phyloP scores from a whole-genome alignment of 2,329 filamentous ascomycete genomes.

The Penicillium aurantiogriseum region DNA sequence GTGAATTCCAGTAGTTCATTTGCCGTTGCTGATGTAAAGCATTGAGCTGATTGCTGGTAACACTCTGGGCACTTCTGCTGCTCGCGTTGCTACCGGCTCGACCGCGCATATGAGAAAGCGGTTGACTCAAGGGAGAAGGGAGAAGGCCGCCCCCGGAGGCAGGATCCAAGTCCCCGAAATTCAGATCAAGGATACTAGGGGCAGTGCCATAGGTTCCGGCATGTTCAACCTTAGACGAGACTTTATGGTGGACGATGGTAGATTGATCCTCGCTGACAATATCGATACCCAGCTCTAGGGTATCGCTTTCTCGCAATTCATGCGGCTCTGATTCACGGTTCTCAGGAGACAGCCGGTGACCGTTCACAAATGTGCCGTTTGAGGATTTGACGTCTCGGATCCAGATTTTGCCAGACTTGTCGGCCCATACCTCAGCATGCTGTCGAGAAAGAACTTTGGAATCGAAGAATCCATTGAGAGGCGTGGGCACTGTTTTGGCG shows the following conservation, averaged over 20 bases:
- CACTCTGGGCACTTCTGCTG: constrained; percentile 58
- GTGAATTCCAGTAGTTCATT: constrained; percentile 79
- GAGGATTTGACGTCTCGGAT: constrained; percentile 98
- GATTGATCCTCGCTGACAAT: constrained; percentile 99
- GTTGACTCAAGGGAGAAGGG: constrained; percentile 64
- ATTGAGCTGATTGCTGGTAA: constrained; percentile 54
- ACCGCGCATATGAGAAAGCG: constrained; percentile 65
- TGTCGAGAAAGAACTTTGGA: constrained; percentile 96
- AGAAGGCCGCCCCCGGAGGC: constrained; percentile 69
- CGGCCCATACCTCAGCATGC: constrained; percentile 93
- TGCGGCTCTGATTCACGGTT: constrained; percentile 96
- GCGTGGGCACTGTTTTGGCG: constrained; percentile 88
- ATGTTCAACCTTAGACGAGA: constrained; percentile 94
- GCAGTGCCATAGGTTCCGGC: constrained; percentile 73
- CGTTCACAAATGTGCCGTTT: constrained; percentile 97
- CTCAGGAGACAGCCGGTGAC: constrained; percentile 81
- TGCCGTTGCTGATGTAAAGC: constrained; percentile 69
- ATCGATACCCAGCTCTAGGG: constrained; percentile 92
- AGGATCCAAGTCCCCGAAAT: constrained; percentile 87
- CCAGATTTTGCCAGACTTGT: constrained; percentile 81
- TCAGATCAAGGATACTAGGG: constrained; percentile 80
- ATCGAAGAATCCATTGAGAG: constrained; percentile 92
- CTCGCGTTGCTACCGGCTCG: constrained; percentile 67
- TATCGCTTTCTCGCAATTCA: constrained; percentile 86
- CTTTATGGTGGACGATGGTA: constrained; percentile 97